Percentiles rank a stretch among this genome's conserved stretches.
Conservation (phyloP, 2,329 filamentous ascomycete species). For the Fusarium proliferatum region DNA sequence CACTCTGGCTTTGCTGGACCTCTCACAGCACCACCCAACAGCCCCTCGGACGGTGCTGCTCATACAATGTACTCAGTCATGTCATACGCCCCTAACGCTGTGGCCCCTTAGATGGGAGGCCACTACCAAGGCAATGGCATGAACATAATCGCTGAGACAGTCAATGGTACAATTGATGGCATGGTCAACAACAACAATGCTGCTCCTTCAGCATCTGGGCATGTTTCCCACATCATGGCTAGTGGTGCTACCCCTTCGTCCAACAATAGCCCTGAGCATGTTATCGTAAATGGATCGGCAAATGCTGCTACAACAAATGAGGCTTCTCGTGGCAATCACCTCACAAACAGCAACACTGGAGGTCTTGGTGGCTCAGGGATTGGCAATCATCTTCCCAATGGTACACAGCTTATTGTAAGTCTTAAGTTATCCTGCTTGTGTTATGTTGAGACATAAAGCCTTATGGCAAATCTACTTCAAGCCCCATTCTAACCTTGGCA, state of each 20-base stretch:
- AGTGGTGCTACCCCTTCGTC: neutral
- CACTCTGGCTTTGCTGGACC: conserved; percentile 1
- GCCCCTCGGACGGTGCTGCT: neutral
- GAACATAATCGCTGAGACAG: neutral
- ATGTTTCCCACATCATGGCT: neutral
- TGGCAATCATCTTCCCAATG: conserved; percentile 11
- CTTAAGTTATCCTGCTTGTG: neutral
- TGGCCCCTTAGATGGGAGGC: conserved; percentile 42
- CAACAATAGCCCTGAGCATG: neutral
- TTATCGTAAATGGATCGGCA: neutral
- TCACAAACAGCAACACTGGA: neutral
- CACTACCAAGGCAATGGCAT: conserved; percentile 18
- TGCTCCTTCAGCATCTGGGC: neutral
- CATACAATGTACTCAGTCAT: neutral
- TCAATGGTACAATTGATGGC: neutral
- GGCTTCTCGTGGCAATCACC: neutral
- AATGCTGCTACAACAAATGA: neutral
- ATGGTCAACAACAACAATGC: neutral
- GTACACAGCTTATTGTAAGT: conserved; percentile 25
- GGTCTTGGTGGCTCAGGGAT: conserved; percentile 3
- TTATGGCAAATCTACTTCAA: neutral
- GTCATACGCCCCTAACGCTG: neutral
- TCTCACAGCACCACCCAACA: conserved; percentile 34
- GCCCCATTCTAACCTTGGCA: conserved; percentile 6
- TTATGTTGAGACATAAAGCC: neutral